These are phyloP conservation scores for Ocimum tenuiflorum DNA, from an alignment of 257 asterid species.

Conservation along the genomic window DNA sequence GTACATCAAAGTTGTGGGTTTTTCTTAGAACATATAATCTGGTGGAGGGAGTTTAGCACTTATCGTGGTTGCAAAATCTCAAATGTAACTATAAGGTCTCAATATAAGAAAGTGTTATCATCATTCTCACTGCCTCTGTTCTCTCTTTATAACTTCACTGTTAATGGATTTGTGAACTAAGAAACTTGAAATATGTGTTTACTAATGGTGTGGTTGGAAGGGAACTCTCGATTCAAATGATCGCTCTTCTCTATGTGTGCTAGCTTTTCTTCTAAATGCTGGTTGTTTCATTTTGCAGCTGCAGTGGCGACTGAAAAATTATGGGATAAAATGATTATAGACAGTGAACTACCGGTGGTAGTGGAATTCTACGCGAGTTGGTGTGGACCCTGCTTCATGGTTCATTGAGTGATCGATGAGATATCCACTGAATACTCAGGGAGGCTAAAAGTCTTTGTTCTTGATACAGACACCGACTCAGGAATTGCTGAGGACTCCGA, in stretches of 20 bases:
- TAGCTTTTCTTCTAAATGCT: background rate
- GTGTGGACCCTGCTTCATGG: conserved; percentile 97
- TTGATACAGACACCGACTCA: conserved; percentile 57
- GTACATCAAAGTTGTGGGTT: background rate
- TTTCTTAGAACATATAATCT: background rate
- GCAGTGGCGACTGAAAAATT: conserved; percentile 54
- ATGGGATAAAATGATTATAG: conserved; percentile 58
- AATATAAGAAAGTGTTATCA: too few relatives aligned
- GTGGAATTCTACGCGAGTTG: conserved; percentile 83
- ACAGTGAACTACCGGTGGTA: conserved; percentile 63
- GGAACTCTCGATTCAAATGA: background rate
- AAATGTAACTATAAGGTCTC: too few relatives aligned
- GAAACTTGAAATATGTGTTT: too few relatives aligned
- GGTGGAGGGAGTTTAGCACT: background rate
- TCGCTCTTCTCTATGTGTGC: background rate
- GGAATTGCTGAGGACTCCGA: conserved; percentile 60
- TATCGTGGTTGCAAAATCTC: too few relatives aligned
- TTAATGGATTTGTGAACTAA: background rate
- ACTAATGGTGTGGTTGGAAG: background rate
- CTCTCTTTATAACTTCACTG: background rate
- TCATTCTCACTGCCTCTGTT: background rate
- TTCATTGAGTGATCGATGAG: conserved; percentile 80
- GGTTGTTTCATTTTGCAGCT: conserved; percentile 37
- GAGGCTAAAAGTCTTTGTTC: conserved; percentile 56
- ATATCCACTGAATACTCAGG: conserved; percentile 74